Conservation (phyloP, 1,284 basidiomycete species). For the Hemileia vastatrix region DNA sequence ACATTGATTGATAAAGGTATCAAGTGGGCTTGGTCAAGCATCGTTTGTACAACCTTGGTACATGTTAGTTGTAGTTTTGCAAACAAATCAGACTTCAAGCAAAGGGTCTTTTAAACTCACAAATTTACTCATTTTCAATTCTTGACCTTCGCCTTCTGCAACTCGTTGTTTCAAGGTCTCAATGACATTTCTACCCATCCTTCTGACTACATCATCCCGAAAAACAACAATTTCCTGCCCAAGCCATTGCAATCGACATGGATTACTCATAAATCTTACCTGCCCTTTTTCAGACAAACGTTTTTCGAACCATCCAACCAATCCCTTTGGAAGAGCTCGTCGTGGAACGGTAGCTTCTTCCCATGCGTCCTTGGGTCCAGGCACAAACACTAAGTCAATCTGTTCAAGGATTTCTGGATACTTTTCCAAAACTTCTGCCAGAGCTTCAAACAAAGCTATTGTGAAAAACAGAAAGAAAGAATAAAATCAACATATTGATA, state of each 20-base stretch:
- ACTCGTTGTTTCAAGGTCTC: constrained; percentile 33
- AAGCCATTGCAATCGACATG: constrained; percentile 89
- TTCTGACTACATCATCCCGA: constrained; percentile 83
- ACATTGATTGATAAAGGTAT: constrained; percentile 59
- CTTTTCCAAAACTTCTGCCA: constrained; percentile 12
- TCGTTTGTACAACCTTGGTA: constrained; percentile 59
- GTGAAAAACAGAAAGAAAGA: not conserved
- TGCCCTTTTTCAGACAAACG: no score
- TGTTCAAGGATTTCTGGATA: constrained; percentile 7
- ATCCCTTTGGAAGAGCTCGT: not conserved
- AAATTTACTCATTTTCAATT: constrained; percentile 35
- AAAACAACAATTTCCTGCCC: constrained; percentile 92
- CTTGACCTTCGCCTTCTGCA: constrained; percentile 23
- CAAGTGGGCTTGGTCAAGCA: constrained; percentile 65
- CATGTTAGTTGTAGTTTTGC: not conserved
- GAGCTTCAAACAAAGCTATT: constrained; percentile 15
- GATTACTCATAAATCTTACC: no score
- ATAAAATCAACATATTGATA: not conserved
- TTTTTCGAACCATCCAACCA: no score
- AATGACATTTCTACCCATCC: constrained; percentile 76
- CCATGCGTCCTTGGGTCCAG: constrained; percentile 21
- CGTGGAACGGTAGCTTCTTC: constrained; percentile 17
- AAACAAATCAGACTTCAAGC: not conserved
- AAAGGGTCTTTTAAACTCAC: constrained; percentile 24
- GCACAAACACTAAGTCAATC: constrained; percentile 14